Conservation (phyloP, 2,329 filamentous ascomycete species). For the Botryosphaeria dothidea region DNA sequence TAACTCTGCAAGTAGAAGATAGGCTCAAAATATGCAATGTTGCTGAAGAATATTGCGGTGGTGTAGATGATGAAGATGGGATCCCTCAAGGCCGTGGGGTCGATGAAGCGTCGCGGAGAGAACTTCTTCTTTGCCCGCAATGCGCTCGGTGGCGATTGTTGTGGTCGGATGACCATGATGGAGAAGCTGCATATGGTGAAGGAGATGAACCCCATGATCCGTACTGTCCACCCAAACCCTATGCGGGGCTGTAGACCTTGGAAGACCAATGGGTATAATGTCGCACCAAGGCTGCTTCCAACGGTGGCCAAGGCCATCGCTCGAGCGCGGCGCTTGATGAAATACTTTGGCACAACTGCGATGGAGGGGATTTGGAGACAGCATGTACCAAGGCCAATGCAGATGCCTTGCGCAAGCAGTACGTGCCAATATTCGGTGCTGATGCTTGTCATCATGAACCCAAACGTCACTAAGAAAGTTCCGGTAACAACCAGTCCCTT, state of each 20-base stretch:
- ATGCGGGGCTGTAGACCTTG: constrained; percentile 58
- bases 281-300: constrained; percentile 33
- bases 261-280: constrained; percentile 50
- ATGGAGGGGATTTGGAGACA: constrained; percentile 46
- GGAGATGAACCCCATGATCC: constrained; percentile 66
- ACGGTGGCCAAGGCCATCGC: constrained; percentile 48
- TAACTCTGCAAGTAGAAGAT: constrained; percentile 59
- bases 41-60: constrained; percentile 45
- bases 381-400: constrained; percentile 49
- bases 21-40: constrained; percentile 50
- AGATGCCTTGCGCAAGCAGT: constrained; percentile 51
- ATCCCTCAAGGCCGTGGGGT: background rate
- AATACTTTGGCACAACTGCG: constrained; percentile 51
- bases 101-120: constrained; percentile 28
- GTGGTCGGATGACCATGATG: constrained; percentile 44
- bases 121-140: background rate
- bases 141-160: constrained; percentile 37
- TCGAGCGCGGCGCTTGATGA: constrained; percentile 44
- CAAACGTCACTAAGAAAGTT: constrained; percentile 48
- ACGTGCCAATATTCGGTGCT: constrained; percentile 51
- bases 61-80: constrained; percentile 43
- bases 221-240: constrained; percentile 65
- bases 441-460: constrained; percentile 54
- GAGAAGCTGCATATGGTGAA: constrained; percentile 49
- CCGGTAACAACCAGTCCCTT: constrained; percentile 44